Evolutionary conservation across 108 stramenopile species (phyloP), one percentile per base, ranked within the genome.

Genomic region (Cyclotella kingstonii): DNA sequence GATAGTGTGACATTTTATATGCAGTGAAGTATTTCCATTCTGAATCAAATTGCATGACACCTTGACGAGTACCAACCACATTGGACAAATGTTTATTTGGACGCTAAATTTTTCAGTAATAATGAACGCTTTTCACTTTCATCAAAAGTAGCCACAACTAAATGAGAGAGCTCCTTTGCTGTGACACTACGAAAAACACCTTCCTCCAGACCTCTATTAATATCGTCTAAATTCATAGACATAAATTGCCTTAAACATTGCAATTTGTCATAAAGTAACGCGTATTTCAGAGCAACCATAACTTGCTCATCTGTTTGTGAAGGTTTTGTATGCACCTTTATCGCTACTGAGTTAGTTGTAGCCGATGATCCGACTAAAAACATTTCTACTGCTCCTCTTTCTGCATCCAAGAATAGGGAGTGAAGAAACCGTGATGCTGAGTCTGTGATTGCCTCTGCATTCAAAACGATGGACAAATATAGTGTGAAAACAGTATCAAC

Each of bases 161-260:
- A 69, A 23, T 69, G 63, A 2, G 83, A 54, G 8, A 92, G 60
- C 52, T 89, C 87, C 43, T 61, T 75, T 15, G 75, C 85, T n/a
- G 80, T 82, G 1, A 92, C 58, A 30, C 72, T 57, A 44, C 64
- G 54, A 71, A 92, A 92, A 0, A 80, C 73, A 17, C 90, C 90
- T 30, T 77, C 74, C 21, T 80, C 66, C 4, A 92, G 51, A 14
- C 74, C 71, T 5, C 56, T 60, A 42, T 84, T 48, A 5, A 92
- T 78, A 44, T 92, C 83, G 17, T 75, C 48, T 19, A 92, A 54
- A 12, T 59, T 70, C 77, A 81, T 77, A n/a, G 59, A 40, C 78
- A 88, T 86, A 54, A 92, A 92, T 7, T 55, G 47, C 3, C 82
- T 76, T 14, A 89, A 50, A 23, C 85, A 80, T 44, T 54, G 55